Conservation (phyloP, 352 stramenopile species). For the Globisporangium radiosum region DNA sequence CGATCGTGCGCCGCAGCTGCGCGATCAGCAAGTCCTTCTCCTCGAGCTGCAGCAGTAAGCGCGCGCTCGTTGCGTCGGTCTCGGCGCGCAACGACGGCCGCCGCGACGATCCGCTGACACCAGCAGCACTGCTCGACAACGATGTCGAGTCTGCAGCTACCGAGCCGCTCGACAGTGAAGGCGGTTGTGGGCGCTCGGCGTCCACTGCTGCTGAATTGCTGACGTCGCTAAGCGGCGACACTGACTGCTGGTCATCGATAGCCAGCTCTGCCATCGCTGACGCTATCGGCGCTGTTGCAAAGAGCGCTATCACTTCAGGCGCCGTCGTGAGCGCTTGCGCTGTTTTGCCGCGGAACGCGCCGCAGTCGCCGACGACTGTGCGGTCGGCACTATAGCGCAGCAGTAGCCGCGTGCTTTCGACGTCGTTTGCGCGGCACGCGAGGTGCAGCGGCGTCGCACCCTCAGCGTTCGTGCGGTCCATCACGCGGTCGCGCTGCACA, state of each 20-base stretch:
- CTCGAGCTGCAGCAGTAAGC: slow-evolving; percentile 59
- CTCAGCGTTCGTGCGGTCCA: slow-evolving; percentile 57
- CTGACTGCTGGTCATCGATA: no score
- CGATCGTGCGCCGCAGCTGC: slow-evolving; percentile 77
- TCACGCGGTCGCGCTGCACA: slow-evolving; percentile 25
- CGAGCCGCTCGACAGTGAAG: slow-evolving; percentile 2
- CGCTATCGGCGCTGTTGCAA: slow-evolving; percentile 12
- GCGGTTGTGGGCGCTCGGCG: background rate
- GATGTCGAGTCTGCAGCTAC: background rate
- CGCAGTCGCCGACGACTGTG: slow-evolving; percentile 30
- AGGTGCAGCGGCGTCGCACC: slow-evolving; percentile 74
- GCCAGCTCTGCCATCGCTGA: background rate
- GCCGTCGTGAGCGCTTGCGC: slow-evolving; percentile 47
- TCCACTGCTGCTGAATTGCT: background rate
- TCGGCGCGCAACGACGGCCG: slow-evolving; percentile 2
- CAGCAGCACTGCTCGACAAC: background rate
- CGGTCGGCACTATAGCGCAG: slow-evolving; percentile 36
- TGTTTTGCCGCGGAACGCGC: slow-evolving; percentile 48
- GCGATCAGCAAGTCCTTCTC: slow-evolving; percentile 79
- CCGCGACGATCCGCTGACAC: background rate
- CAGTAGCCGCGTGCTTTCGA: slow-evolving; percentile 50
- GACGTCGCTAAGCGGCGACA: background rate
- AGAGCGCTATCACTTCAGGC: slow-evolving; percentile 34
- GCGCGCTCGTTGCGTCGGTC: slow-evolving; percentile 18
- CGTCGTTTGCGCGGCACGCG: slow-evolving; percentile 46